phyloP scores from a whole-genome alignment of 257 asterid species.

The Striga asiatica region DNA sequence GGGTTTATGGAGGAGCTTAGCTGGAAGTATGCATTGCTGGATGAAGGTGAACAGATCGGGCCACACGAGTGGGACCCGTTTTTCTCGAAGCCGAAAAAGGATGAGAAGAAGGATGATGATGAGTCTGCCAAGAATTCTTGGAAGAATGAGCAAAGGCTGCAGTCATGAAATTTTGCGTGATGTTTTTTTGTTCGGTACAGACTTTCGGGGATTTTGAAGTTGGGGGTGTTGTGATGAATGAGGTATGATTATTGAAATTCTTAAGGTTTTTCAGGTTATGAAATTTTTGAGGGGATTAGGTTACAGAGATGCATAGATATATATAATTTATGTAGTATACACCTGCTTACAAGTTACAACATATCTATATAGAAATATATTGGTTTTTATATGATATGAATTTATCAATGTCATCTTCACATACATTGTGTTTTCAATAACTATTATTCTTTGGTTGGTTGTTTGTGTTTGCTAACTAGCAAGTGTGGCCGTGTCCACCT shows the following conservation, averaged over 20 bases:
- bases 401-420: no score
- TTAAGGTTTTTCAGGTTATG: neutral
- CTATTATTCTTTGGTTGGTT: no score
- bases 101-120: slow-evolving; percentile 22
- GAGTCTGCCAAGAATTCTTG: slow-evolving; percentile 52
- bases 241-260: slow-evolving; percentile 13
- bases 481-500: no score
- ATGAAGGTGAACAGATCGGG: slow-evolving; percentile 33
- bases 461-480: no score
- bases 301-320: no score
- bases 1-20: slow-evolving; percentile 48
- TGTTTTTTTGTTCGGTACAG: no score
- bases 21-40: slow-evolving; percentile 68
- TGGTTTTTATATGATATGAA: no score
- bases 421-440: no score
- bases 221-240: neutral
- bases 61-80: slow-evolving; percentile 86
- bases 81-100: slow-evolving; percentile 40
- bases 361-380: no score
- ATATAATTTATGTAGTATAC: no score
- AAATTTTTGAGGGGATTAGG: slow-evolving; percentile 3
- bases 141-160: slow-evolving; percentile 45
- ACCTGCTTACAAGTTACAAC: no score
- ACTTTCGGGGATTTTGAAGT: no score
- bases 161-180: slow-evolving; percentile 1